A percentile compares a stretch with the other conserved stretches of the same genome.
Conservation (phyloP, 345 rosid genomes). For the Citrus unshiu region DNA sequence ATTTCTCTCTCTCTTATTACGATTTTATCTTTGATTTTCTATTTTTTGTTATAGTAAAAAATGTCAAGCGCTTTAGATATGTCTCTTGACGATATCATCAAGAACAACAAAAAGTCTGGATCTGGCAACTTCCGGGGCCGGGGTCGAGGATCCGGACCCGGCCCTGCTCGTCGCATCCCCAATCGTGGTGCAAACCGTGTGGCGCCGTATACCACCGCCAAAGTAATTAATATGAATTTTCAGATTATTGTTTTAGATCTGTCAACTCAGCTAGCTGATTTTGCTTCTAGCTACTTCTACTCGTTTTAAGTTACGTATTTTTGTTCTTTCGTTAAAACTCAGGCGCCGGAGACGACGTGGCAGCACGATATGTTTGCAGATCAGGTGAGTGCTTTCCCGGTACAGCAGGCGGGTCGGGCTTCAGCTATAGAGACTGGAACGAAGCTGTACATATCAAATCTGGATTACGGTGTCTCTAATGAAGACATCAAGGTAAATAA, state of each 20-base stretch:
- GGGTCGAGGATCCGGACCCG: slow-evolving; percentile 61
- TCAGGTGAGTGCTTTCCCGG: slow-evolving; percentile 32
- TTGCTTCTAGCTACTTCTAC: slow-evolving; percentile 11
- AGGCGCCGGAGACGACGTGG: slow-evolving; percentile 95
- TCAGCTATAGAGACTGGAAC: slow-evolving; percentile 86
- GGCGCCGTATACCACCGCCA: slow-evolving; percentile 60
- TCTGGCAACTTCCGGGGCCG: slow-evolving; percentile 50
- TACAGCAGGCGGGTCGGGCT: slow-evolving; percentile 49
- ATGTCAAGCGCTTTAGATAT: slow-evolving; percentile 92
- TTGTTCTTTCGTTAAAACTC: slow-evolving; percentile 25
- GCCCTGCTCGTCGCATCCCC: slow-evolving; percentile 64
- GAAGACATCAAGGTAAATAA: slow-evolving; percentile 79
- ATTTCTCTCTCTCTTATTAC: not conserved
- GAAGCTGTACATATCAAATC: slow-evolving; percentile 86
- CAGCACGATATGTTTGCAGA: slow-evolving; percentile 79
- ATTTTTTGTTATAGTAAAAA: slow-evolving; percentile 7
- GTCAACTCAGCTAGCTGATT: not conserved
- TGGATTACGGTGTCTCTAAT: slow-evolving; percentile 92
- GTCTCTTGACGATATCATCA: slow-evolving; percentile 96
- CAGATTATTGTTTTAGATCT: slow-evolving; percentile 13
- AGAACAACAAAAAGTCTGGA: slow-evolving; percentile 71
- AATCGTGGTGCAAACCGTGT: slow-evolving; percentile 63
- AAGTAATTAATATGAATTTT: slow-evolving; percentile 30
- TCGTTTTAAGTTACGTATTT: slow-evolving; percentile 6
- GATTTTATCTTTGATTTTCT: not conserved